Percentiles rank a stretch among this genome's conserved stretches.
phyloP scores from a whole-genome alignment of 441 rosid genomes.

The Populus trichocarpa region DNA sequence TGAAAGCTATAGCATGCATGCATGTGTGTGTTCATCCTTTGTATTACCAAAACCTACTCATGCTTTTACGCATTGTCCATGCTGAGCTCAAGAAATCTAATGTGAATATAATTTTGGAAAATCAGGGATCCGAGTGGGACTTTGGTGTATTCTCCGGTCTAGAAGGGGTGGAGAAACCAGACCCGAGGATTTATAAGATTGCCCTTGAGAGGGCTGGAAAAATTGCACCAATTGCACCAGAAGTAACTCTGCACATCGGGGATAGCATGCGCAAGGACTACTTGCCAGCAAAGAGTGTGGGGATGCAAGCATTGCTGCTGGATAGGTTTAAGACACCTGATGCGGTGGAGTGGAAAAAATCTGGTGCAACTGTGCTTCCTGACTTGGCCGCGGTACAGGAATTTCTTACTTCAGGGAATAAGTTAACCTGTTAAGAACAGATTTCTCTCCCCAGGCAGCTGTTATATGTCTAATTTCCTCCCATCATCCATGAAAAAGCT shows the following conservation, averaged over 20 bases:
- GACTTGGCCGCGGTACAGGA: conserved; percentile 64
- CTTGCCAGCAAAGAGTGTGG: conserved; percentile 71
- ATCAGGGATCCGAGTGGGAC: conserved; percentile 90
- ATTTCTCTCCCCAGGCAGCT: background rate
- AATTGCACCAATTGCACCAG: conserved; percentile 64
- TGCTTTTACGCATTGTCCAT: background rate
- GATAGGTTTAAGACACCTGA: conserved; percentile 84
- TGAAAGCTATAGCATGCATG: background rate
- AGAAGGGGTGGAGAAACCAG: conserved; percentile 95
- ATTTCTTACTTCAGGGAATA: conserved; percentile 42
- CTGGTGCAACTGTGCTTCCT: conserved; percentile 81
- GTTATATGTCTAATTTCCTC: background rate
- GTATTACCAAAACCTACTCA: background rate
- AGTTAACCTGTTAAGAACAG: conserved; percentile 27
- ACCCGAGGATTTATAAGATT: conserved; percentile 66
- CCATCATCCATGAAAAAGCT: background rate
- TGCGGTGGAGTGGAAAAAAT: conserved; percentile 73
- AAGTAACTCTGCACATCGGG: conserved; percentile 74
- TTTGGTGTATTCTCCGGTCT: conserved; percentile 96
- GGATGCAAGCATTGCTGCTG: conserved; percentile 86
- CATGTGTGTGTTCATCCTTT: background rate
- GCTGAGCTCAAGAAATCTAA: background rate
- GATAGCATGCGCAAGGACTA: conserved; percentile 95
- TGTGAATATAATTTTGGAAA: background rate
- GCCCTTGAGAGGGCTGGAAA: conserved; percentile 83